A percentile compares a stretch with the other conserved stretches of the same genome.
phyloP scores from a whole-genome alignment of 805 yeast species.

The Kodamaea leandrae region DNA sequence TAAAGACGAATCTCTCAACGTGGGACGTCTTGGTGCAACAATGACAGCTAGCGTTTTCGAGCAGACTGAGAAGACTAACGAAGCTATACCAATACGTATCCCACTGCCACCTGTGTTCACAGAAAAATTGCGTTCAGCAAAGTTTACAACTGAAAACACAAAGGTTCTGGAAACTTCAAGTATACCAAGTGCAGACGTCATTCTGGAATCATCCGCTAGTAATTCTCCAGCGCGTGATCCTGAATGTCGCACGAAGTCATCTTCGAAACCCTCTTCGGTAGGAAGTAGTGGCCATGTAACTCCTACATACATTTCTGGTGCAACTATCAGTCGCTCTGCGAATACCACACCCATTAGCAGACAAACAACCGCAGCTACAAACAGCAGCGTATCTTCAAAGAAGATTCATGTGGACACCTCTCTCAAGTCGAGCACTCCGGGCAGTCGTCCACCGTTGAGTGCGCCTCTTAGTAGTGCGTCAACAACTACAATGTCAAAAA shows the following conservation, averaged over 20 bases:
- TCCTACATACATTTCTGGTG: not conserved
- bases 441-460: not conserved
- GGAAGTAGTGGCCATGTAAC: not conserved
- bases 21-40: constrained; percentile 35
- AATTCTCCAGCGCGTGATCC: not conserved
- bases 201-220: not conserved
- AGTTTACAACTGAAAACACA: not conserved
- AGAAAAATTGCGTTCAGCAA: constrained; percentile 8
- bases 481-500: not conserved
- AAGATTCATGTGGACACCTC: not conserved
- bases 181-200: not conserved
- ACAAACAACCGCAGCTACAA: not conserved
- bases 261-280: no score
- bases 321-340: not conserved
- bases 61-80: constrained; percentile 5
- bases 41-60: constrained; percentile 26
- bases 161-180: no score
- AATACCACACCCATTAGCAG: not conserved
- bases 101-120: constrained; percentile 22
- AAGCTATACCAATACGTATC: constrained; percentile 11
- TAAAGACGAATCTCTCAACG: constrained; percentile 14
- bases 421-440: not conserved
- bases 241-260: no score
- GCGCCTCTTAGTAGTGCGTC: not conserved
- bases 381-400: not conserved